Percentiles rank a stretch among this genome's conserved stretches.
Conservation (phyloP, 176 grass and related monocot species). For the Triticum turgidum region DNA sequence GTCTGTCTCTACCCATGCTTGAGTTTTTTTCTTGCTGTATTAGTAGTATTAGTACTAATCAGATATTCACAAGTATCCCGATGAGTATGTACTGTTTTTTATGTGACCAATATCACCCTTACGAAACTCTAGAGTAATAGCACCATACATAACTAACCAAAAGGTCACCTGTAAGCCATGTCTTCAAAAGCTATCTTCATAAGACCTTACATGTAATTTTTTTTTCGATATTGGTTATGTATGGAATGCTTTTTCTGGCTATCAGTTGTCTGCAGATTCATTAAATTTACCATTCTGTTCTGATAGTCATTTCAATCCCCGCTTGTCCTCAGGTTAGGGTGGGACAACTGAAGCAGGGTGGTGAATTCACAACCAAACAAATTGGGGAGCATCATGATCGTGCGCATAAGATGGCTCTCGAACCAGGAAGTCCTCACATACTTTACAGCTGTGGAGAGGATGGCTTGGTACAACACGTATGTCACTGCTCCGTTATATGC, state of each 20-base stretch:
- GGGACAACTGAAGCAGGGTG: constrained; percentile 54
- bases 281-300: background rate
- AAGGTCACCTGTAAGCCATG: too few species aligned
- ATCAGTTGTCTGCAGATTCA: background rate
- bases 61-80: background rate
- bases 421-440: constrained; percentile 66
- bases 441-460: constrained; percentile 95
- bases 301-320: background rate
- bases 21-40: background rate
- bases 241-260: background rate
- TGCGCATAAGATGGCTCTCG: constrained; percentile 66
- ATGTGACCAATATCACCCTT: background rate
- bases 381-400: constrained; percentile 53
- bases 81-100: background rate
- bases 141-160: too few species aligned
- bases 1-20: constrained; percentile 40
- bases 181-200: background rate
- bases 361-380: constrained; percentile 58
- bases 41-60: background rate
- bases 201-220: background rate
- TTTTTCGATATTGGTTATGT: background rate
- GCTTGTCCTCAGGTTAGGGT: constrained; percentile 61
- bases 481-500: constrained; percentile 24
- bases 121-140: constrained; percentile 12
- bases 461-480: constrained; percentile 82